A percentile compares a stretch with the other conserved stretches of the same genome.
phyloP scores from a whole-genome alignment of 2,329 filamentous ascomycete genomes.

The Paecilomyces sp. region DNA sequence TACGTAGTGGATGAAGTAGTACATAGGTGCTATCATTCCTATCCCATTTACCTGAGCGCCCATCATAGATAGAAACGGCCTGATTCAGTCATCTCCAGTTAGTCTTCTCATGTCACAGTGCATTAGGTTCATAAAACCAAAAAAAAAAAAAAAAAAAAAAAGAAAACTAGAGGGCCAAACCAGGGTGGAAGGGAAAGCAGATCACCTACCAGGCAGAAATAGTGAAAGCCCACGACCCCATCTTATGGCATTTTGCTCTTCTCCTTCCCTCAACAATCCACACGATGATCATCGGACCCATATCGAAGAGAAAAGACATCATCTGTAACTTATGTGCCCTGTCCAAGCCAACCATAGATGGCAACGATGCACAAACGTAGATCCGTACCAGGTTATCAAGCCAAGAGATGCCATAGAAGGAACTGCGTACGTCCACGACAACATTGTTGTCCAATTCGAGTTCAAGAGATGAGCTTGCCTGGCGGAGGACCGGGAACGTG shows the following conservation, averaged over 20 bases:
- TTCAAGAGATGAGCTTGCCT: not conserved
- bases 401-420: not conserved
- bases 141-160: too few species aligned
- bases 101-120: not conserved
- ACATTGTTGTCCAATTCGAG: not conserved
- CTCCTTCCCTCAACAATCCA: not conserved
- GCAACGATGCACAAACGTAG: not conserved
- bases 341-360: not conserved
- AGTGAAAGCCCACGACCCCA: not conserved
- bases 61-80: not conserved
- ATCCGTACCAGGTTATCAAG: not conserved
- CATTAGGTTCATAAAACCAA: not conserved
- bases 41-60: not conserved
- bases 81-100: not conserved
- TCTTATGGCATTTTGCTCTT: not conserved
- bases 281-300: not conserved
- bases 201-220: not conserved
- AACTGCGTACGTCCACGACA: not conserved
- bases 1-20: not conserved
- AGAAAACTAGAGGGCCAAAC: not conserved
- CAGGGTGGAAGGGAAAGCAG: not conserved
- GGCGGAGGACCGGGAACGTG: not conserved
- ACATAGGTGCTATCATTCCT: not conserved
- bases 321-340: not conserved
- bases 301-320: not conserved